A percentile compares a stretch with the other conserved stretches of the same genome.
These are phyloP conservation scores for Schoenoplectus triqueter DNA, from an alignment of 202 grass and related monocot species.

Conservation along the genomic window DNA sequence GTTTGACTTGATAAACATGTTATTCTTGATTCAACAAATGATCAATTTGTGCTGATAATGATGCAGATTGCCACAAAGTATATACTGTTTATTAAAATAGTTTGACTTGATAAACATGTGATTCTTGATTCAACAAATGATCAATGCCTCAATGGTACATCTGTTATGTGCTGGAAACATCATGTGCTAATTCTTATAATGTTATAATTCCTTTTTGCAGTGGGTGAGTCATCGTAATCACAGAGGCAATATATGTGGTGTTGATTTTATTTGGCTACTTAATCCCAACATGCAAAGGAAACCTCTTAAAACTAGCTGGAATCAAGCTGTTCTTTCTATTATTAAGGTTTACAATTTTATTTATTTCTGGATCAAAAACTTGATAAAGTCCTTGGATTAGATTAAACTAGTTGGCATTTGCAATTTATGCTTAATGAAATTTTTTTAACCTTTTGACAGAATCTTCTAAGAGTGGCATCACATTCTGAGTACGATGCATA, in stretches of 20 bases:
- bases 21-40: constrained; percentile 15
- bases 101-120: constrained; percentile 36
- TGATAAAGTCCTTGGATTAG: constrained; percentile 16
- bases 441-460: constrained; percentile 51
- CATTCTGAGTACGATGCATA: constrained; percentile 72
- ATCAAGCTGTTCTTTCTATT: constrained; percentile 83
- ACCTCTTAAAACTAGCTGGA: constrained; percentile 83
- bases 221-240: constrained; percentile 93
- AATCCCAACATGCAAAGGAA: constrained; percentile 75
- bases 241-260: constrained; percentile 82
- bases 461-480: constrained; percentile 63
- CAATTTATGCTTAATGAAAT: constrained; percentile 25
- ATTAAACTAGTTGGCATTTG: constrained; percentile 33
- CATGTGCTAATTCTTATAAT: constrained; percentile 40
- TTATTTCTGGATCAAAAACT: constrained; percentile 18
- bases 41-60: neutral
- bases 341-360: constrained; percentile 66
- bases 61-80: too few species aligned
- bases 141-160: neutral
- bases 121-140: constrained; percentile 16
- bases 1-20: constrained; percentile 35
- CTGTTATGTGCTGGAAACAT: constrained; percentile 2
- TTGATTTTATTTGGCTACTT: constrained; percentile 89
- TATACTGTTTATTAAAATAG: constrained; percentile 29
- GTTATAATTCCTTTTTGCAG: constrained; percentile 43